phyloP scores from a whole-genome alignment of 1,284 basidiomycete species.

The Tylopilus sp. region DNA sequence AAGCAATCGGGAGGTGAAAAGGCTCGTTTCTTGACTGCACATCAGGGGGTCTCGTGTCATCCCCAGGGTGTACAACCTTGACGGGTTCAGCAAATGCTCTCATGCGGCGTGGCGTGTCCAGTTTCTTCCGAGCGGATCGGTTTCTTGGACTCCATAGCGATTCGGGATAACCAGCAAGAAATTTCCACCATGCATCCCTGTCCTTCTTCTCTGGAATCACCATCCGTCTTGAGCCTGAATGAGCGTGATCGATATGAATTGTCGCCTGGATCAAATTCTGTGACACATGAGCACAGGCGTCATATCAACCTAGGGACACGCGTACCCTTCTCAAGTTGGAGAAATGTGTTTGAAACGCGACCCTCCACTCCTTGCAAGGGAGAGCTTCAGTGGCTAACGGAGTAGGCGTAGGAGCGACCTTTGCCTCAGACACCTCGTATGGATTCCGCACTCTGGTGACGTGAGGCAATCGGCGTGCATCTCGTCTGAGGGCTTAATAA shows the following conservation, averaged over 20 bases:
- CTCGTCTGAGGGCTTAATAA: conserved; percentile 45
- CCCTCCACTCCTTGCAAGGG: conserved; percentile 65
- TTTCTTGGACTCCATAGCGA: conserved; percentile 53
- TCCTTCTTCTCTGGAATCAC: conserved; percentile 65
- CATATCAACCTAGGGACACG: background rate
- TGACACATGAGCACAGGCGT: conserved; percentile 8
- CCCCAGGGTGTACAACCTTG: conserved; percentile 13
- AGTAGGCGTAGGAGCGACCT: conserved; percentile 20
- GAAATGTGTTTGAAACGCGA: conserved; percentile 53
- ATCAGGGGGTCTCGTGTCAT: conserved; percentile 2
- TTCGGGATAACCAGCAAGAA: conserved; percentile 62
- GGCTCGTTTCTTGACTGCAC: conserved; percentile 4
- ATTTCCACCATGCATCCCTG: conserved; percentile 76
- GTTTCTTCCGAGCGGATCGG: conserved; percentile 28
- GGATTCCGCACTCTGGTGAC: conserved; percentile 63
- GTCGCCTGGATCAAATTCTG: conserved; percentile 67
- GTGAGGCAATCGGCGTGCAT: conserved; percentile 59
- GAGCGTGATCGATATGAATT: conserved; percentile 41
- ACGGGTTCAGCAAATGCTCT: conserved; percentile 36
- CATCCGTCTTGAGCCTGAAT: conserved; percentile 29
- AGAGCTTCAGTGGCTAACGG: conserved; percentile 29
- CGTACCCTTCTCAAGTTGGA: conserved; percentile 61
- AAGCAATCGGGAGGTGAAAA: background rate
- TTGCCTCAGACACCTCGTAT: conserved; percentile 43
- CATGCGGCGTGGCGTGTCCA: conserved; percentile 28